Percentiles rank a stretch among this genome's conserved stretches.
These are phyloP conservation scores for Annona cherimola DNA, from an alignment of 164 flowering plant species.

Conservation along the genomic window DNA sequence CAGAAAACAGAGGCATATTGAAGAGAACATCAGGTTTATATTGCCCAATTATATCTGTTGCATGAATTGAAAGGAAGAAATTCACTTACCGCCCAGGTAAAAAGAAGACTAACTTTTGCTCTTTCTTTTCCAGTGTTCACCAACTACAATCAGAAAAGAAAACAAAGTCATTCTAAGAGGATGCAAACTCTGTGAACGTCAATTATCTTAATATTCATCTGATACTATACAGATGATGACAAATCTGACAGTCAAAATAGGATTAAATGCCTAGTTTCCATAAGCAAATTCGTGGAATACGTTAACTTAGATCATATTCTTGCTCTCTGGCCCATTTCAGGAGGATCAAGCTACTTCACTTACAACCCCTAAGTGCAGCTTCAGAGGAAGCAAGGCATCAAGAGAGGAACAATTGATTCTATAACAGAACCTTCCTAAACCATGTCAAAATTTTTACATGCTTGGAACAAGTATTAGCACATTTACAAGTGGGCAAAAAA, in stretches of 20 bases:
- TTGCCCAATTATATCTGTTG: background rate
- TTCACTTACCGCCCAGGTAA: slow-evolving; percentile 88
- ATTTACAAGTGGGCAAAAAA: too few relatives aligned
- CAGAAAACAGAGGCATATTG: slow-evolving; percentile 3
- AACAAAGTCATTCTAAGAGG: background rate
- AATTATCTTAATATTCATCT: background rate
- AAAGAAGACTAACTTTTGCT: slow-evolving; percentile 87
- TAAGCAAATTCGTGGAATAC: background rate
- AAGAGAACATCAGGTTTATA: background rate
- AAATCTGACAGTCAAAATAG: background rate
- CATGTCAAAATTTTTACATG: too few relatives aligned
- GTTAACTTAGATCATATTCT: background rate
- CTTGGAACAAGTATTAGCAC: too few relatives aligned
- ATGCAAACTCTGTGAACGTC: background rate
- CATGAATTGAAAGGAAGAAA: background rate
- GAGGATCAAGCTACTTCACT: background rate
- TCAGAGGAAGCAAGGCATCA: background rate
- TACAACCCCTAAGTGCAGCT: background rate
- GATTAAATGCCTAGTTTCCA: background rate
- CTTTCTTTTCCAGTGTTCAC: slow-evolving; percentile 89
- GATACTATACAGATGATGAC: background rate
- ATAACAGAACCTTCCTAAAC: background rate
- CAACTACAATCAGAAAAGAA: slow-evolving; percentile 42
- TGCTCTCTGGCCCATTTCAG: background rate
- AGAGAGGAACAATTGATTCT: background rate